Conservation (phyloP, 176 grass and related monocot species). For the Phoenix roebelenii region DNA sequence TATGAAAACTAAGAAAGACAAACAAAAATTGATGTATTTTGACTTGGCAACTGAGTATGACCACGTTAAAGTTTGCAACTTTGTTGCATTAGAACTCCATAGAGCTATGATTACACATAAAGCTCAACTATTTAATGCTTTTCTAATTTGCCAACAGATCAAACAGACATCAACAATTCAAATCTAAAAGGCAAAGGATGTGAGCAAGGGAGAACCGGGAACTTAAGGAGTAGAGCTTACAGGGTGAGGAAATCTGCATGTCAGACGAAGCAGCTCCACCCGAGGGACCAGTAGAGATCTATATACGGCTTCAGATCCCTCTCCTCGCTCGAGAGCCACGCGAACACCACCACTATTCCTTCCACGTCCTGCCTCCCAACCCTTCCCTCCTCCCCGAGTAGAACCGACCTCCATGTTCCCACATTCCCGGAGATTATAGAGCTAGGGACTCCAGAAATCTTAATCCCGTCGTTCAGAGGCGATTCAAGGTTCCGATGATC, state of each 20-base stretch:
- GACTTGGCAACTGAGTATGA: no score
- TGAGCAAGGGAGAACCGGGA: neutral
- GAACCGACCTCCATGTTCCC: slow-evolving; percentile 61
- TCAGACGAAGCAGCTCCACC: slow-evolving; percentile 85
- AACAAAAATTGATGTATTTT: no score
- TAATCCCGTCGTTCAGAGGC: neutral
- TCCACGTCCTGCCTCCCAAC: slow-evolving; percentile 25
- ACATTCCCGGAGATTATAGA: slow-evolving; percentile 32
- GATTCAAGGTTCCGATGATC: slow-evolving; percentile 4
- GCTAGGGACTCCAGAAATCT: no score
- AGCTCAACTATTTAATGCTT: no score
- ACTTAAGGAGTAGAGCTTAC: slow-evolving; percentile 26
- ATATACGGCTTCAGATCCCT: slow-evolving; percentile 64
- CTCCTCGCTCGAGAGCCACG: slow-evolving; percentile 91
- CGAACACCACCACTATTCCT: slow-evolving; percentile 71
- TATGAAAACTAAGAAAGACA: no score
- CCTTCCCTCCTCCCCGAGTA: slow-evolving; percentile 47
- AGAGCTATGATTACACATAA: no score
- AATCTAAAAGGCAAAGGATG: neutral
- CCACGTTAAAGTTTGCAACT: no score
- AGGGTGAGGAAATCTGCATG: slow-evolving; percentile 74
- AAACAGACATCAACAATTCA: neutral
- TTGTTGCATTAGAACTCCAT: no score
- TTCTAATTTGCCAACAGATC: neutral
- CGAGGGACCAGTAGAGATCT: slow-evolving; percentile 78